Percentiles rank a stretch among this genome's conserved stretches.
Conservation (phyloP, 345 rosid species). For the Euphorbia pulcherrima region DNA sequence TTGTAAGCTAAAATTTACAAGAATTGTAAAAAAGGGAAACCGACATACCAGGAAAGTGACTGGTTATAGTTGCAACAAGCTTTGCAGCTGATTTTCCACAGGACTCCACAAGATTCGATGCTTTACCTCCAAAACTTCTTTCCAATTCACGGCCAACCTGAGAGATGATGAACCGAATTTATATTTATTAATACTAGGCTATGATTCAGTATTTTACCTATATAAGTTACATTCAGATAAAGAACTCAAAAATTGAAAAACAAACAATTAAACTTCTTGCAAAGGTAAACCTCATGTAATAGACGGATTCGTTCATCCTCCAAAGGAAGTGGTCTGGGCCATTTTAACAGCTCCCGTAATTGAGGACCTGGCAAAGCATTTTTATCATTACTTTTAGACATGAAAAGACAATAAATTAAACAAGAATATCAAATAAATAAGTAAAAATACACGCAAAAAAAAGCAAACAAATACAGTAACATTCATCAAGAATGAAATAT, state of each 20-base stretch:
- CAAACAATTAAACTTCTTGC: not conserved
- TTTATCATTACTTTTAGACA: not conserved
- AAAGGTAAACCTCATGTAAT: conserved; percentile 55
- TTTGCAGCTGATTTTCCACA: conserved; percentile 67
- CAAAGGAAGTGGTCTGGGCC: conserved; percentile 83
- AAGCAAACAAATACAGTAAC: not conserved
- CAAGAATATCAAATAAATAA: not conserved
- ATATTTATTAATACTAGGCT: not conserved
- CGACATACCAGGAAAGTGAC: conserved; percentile 62
- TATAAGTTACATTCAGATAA: not conserved
- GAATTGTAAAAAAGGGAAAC: not conserved
- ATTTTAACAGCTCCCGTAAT: conserved; percentile 54
- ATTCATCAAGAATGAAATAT: not conserved
- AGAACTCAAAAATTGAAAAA: conserved; percentile 4
- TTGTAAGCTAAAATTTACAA: not conserved
- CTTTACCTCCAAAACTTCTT: conserved; percentile 63
- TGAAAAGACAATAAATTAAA: not conserved
- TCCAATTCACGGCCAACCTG: conserved; percentile 74
- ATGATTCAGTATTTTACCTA: conserved; percentile 1
- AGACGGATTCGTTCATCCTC: conserved; percentile 73
- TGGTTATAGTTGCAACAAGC: conserved; percentile 63
- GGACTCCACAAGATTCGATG: conserved; percentile 60
- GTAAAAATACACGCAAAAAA: not conserved
- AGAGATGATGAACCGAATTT: conserved; percentile 16
- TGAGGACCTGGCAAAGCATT: conserved; percentile 47